A percentile compares a stretch with the other conserved stretches of the same genome.
These are phyloP conservation scores for Calonectria leucothoes DNA, from an alignment of 2,329 filamentous ascomycete genomes.

Conservation along the genomic window DNA sequence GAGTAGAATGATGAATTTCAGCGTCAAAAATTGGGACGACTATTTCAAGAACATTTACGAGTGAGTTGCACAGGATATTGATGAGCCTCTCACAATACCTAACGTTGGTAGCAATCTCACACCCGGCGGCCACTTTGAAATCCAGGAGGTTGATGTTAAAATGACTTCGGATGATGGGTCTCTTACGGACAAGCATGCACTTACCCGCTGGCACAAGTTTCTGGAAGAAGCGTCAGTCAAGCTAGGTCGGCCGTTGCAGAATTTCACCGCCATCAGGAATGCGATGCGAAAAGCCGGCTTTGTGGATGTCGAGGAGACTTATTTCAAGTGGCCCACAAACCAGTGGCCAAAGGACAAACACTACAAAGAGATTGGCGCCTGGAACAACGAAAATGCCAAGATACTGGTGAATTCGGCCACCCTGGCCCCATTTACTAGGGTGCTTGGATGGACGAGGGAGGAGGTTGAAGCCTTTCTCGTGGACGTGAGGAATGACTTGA, in stretches of 20 bases:
- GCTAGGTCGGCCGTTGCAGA: conserved; percentile 13
- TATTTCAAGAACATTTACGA: conserved; percentile 20
- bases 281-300: conserved; percentile 13
- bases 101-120: conserved; percentile 4
- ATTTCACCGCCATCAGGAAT: not conserved
- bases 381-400: conserved; percentile 18
- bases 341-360: conserved; percentile 17
- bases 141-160: conserved; percentile 19
- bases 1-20: conserved; percentile 26
- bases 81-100: not conserved
- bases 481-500: conserved; percentile 13
- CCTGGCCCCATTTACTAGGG: conserved; percentile 19
- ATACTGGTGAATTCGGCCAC: not conserved
- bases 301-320: conserved; percentile 10
- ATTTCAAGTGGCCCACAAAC: conserved; percentile 24
- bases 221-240: conserved; percentile 8
- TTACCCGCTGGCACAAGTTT: conserved; percentile 11
- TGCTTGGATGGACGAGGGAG: conserved; percentile 18
- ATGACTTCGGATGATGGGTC: conserved; percentile 17
- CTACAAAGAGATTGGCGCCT: conserved; percentile 14
- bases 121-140: conserved; percentile 20
- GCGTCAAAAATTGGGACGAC: conserved; percentile 12
- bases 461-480: conserved; percentile 18
- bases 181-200: not conserved
- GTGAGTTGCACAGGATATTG: not conserved